Base-by-base conservation (phyloP, 495 filamentous ascomycete genomes). In the Aspergillus campestris region DNA sequence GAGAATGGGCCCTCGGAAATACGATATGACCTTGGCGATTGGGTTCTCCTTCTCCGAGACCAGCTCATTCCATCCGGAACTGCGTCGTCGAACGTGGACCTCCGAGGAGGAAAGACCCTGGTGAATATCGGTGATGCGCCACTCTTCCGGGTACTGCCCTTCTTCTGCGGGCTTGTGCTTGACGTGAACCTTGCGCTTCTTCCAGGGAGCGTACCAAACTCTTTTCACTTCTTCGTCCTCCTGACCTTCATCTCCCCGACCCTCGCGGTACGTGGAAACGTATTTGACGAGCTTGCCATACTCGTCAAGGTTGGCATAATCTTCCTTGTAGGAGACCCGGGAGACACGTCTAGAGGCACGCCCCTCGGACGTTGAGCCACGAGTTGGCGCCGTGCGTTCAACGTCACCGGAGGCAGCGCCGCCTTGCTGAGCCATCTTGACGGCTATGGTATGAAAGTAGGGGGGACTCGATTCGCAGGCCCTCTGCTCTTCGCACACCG, bases 1-100 rank as follows among this genome's bases (percentile, higher is more conserved):
- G 31, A 89, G 79, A 64, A 89, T 86, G n/a, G 85, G 85, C 15
- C 85, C 84, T 12, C 67, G 75, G 62, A 89, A 89, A 64, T 82
- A 89, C 15, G 78, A 75, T 29, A 89, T 56, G 46, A 89, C 74
- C 64, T 89, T 81, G 43, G 78, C 72, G 49, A 89, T 77, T 47
- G 82, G 69, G 51, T 86, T 87, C 48, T 82, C 78, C 62, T 87
- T 87, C 62, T 88, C 83, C 8, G 83, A 76, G 24, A 68, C 69
- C 55, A 89, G 61, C 52, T 89, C 84, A 49, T 89, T 89, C 69
- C 71, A 87, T 11, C 84, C 84, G 31, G 74, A 69, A 18, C 71
- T 72, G 40, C 70, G 79, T 12, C 85, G 75, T 39, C 84, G 72
- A 13, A 59, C 51, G 28, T 77, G 73, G 31, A 85, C 74, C 35